Conservation (phyloP, 225 moss, liverwort and hornwort species). For the Physcomitrellopsis africana region DNA sequence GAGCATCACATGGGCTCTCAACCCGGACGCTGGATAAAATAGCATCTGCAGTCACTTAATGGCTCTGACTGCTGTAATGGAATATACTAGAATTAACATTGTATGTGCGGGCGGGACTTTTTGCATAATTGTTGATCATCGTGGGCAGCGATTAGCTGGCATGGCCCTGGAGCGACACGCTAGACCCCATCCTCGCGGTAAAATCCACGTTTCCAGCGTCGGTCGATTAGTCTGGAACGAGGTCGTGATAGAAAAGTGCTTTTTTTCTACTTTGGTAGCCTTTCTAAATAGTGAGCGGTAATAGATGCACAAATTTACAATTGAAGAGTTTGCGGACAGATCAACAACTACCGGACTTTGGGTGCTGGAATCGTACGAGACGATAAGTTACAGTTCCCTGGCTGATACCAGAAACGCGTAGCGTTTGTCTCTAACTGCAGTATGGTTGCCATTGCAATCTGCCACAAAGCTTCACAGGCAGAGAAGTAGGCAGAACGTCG, state of each 20-base stretch:
- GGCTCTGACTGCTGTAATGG: conserved; percentile 14
- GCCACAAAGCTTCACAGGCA: conserved; percentile 8
- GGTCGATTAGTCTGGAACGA: no score
- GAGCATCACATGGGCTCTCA: conserved; percentile 31
- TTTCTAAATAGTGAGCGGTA: background rate
- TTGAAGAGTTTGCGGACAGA: background rate
- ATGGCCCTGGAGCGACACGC: no score
- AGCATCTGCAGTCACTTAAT: conserved; percentile 16
- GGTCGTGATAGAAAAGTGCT: background rate
- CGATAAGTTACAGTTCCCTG: conserved; percentile 1
- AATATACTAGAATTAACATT: no score
- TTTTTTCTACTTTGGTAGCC: background rate
- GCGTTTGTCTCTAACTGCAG: conserved; percentile 19
- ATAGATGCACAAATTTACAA: background rate
- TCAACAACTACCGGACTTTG: conserved; percentile 11
- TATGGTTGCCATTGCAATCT: conserved; percentile 16
- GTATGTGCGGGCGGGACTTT: no score
- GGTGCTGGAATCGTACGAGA: background rate
- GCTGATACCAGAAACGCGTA: background rate
- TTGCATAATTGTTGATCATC: no score
- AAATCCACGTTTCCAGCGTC: no score
- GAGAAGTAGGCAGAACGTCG: background rate
- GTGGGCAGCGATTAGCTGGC: no score
- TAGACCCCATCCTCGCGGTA: no score
- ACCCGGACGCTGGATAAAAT: background rate